phyloP scores from a whole-genome alignment of 345 rosid genomes.

The Euclidium syriacum region DNA sequence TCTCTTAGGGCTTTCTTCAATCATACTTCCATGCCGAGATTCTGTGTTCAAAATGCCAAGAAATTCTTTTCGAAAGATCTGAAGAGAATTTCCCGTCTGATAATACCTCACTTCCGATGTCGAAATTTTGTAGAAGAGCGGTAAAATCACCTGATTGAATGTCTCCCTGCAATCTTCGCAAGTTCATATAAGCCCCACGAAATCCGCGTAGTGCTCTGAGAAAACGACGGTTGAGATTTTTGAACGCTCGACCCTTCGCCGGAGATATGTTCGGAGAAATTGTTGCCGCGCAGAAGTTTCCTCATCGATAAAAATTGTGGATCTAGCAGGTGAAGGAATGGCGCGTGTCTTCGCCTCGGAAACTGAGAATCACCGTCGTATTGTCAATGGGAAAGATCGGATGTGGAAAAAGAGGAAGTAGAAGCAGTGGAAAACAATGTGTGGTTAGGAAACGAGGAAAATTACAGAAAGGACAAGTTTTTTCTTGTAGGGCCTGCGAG shows the following conservation, averaged over 20 bases:
- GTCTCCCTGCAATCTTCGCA: conserved; percentile 12
- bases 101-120: background rate
- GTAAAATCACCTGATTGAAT: background rate
- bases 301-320: background rate
- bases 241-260: background rate
- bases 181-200: conserved; percentile 23
- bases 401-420: background rate
- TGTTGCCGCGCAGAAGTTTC: background rate
- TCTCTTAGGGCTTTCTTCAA: background rate
- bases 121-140: background rate
- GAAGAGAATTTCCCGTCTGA: conserved; percentile 1
- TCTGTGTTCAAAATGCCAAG: background rate
- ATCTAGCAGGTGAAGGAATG: background rate
- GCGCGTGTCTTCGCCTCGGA: conserved; percentile 12
- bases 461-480: too few species aligned
- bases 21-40: background rate
- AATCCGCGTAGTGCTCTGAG: background rate
- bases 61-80: background rate
- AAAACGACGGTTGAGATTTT: background rate
- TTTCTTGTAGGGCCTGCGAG: too few species aligned
- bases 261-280: background rate
- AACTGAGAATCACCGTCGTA: conserved; percentile 17
- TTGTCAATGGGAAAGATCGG: background rate
- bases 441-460: background rate
- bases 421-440: background rate